Evolutionary conservation across 352 stramenopile genomes (phyloP), one percentile per base, ranked within the genome.

Genomic region (Elongisporangium senticosum): DNA sequence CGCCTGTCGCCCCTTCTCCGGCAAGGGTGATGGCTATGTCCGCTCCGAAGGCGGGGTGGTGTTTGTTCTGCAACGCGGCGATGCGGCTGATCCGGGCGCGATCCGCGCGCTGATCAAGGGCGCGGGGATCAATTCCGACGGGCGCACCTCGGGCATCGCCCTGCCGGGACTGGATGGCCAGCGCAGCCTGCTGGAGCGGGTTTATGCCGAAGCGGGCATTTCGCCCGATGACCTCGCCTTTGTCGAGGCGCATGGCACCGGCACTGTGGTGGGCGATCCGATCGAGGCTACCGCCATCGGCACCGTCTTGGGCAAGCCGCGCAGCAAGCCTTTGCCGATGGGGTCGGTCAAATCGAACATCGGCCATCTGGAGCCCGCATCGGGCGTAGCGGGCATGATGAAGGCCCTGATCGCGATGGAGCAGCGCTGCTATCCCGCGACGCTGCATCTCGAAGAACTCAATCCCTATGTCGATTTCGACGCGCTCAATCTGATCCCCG

Each of bases 401-500:
- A 52, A 52, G 48, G 48, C 48, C 48, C 48, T 52, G 48, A 52
- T 52, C 48, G 48, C 48, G 48, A 52, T 52, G 48, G 48, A 52
- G 48, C 48, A 52, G 48, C 48, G 48, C 48, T 52, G 48, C 48
- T 52, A 52, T 52, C 48, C 48, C 48, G 48, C 48, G 48, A 52
- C 48, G 48, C 48, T 52, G 48, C 48, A 52, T 52, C 48, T 52
- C 48, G 48, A 52, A 52, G 48, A 52, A 52, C 48, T 52, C 48
- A 52, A 52, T 52, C 48, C 48, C 48, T 52, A 52, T 52, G 48
- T 52, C 48, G 48, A 52, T 52, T 52, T 52, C 48, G 48, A 52
- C 48, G 48, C 48, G 48, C 48, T 52, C 48, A 52, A 52, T 52
- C 48, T 52, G 48, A 52, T 52, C 48, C 48, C 48, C 48, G 48